Conservation (phyloP, 2,329 filamentous ascomycete species). For the Penicillium freii region DNA sequence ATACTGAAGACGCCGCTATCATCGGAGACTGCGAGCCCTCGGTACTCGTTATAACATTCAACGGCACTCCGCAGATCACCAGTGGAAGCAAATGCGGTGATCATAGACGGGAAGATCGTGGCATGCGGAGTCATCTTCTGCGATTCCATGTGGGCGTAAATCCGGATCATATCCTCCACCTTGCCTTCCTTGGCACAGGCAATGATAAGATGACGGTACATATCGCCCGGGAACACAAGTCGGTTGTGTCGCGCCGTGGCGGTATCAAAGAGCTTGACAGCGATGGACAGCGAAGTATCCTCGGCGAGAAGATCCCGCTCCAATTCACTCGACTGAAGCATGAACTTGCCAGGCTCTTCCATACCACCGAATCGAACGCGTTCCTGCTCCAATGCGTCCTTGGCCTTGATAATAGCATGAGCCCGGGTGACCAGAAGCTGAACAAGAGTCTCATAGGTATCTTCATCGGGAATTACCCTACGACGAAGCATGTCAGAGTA, state of each 20-base stretch:
- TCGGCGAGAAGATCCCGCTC: conserved; percentile 83
- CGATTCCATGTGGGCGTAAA: conserved; percentile 89
- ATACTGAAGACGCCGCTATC: conserved; percentile 70
- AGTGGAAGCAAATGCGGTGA: conserved; percentile 80
- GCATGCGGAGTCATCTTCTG: conserved; percentile 71
- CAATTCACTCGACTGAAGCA: conserved; percentile 82
- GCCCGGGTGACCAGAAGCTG: conserved; percentile 77
- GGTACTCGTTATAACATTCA: conserved; percentile 95
- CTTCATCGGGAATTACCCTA: conserved; percentile 74
- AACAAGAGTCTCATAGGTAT: conserved; percentile 86
- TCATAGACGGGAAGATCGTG: conserved; percentile 87
- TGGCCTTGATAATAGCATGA: conserved; percentile 71
- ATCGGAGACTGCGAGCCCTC: conserved; percentile 77
- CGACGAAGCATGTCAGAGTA: conserved; percentile 95
- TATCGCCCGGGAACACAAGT: conserved; percentile 70
- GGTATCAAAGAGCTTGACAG: conserved; percentile 78
- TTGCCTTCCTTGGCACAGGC: conserved; percentile 81
- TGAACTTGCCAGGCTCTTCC: conserved; percentile 79
- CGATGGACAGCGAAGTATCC: conserved; percentile 81
- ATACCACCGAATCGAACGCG: conserved; percentile 80
- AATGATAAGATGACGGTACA: conserved; percentile 80
- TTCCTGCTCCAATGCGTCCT: conserved; percentile 74
- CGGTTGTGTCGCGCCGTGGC: conserved; percentile 63
- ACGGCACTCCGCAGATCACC: conserved; percentile 85
- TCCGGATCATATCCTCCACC: conserved; percentile 81